Percentiles rank a stretch among this genome's conserved stretches.
These are phyloP conservation scores for Epichloe hybrida DNA, from an alignment of 2,329 filamentous ascomycete species.

Conservation along the genomic window DNA sequence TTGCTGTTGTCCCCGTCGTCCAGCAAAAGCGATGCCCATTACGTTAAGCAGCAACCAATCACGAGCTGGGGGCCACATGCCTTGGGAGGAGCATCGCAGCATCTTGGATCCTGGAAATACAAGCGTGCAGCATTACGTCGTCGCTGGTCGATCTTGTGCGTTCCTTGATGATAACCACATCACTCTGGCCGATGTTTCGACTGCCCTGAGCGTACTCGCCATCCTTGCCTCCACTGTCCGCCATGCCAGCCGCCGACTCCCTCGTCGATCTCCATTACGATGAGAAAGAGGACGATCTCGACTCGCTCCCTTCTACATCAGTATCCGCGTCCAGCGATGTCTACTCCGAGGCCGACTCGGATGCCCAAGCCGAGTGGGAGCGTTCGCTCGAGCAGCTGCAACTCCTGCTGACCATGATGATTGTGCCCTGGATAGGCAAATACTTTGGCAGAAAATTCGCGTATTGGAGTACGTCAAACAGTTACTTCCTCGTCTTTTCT, in stretches of 20 bases:
- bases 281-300: conserved; percentile 42
- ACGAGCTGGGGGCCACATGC: background rate
- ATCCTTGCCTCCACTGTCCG: background rate
- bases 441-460: conserved; percentile 90
- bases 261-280: conserved; percentile 36
- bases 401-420: conserved; percentile 81
- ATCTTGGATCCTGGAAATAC: background rate
- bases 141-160: background rate
- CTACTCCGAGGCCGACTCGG: conserved; percentile 51
- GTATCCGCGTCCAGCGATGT: conserved; percentile 36
- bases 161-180: background rate
- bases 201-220: background rate
- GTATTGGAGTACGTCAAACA: conserved; percentile 64
- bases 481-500: background rate
- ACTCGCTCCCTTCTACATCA: conserved; percentile 45
- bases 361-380: conserved; percentile 91
- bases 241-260: conserved; percentile 29
- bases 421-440: conserved; percentile 89
- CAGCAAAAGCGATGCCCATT: background rate
- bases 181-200: background rate
- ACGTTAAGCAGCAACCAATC: background rate
- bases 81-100: background rate
- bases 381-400: conserved; percentile 89
- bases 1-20: background rate
- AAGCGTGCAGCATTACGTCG: background rate